phyloP scores from a whole-genome alignment of 805 yeast species.

The Metschnikowia shivogae region DNA sequence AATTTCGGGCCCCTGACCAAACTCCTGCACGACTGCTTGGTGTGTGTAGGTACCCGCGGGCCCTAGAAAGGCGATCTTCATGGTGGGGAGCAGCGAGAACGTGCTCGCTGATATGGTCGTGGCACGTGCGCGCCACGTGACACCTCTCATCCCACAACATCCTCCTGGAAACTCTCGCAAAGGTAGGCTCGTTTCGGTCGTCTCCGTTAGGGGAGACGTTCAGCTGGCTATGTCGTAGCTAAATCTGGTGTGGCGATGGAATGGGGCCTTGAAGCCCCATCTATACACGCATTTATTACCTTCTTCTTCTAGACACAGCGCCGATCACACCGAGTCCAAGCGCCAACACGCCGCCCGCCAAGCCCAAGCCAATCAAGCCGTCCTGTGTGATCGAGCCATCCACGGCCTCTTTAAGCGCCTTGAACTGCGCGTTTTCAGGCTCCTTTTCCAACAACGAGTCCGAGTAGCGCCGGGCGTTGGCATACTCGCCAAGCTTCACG shows the following conservation, averaged over 20 bases:
- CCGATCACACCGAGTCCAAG: conserved; percentile 66
- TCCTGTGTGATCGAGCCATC: conserved; percentile 84
- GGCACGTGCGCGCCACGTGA: neutral
- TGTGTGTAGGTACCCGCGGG: conserved; percentile 94
- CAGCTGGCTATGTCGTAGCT: too few relatives aligned
- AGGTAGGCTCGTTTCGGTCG: too few relatives aligned
- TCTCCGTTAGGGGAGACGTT: too few relatives aligned
- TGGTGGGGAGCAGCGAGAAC: neutral
- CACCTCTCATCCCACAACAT: neutral
- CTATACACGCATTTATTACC: neutral
- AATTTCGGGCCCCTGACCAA: conserved; percentile 32
- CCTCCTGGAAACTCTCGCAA: too few relatives aligned
- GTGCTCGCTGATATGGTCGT: conserved; percentile 1
- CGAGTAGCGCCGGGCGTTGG: conserved; percentile 79
- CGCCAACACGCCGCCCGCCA: conserved; percentile 83
- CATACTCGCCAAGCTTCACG: conserved; percentile 80
- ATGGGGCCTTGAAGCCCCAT: too few relatives aligned
- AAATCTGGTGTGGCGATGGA: too few relatives aligned
- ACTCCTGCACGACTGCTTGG: conserved; percentile 49
- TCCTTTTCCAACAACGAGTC: conserved; percentile 75
- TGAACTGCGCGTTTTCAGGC: conserved; percentile 79
- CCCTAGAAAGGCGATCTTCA: conserved; percentile 71
- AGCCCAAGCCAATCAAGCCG: conserved; percentile 83
- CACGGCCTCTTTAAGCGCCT: conserved; percentile 65
- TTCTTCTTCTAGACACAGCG: conserved; percentile 20